These are phyloP conservation scores for Schizothecium vesticola DNA, from an alignment of 495 filamentous ascomycete species.

Conservation along the genomic window DNA sequence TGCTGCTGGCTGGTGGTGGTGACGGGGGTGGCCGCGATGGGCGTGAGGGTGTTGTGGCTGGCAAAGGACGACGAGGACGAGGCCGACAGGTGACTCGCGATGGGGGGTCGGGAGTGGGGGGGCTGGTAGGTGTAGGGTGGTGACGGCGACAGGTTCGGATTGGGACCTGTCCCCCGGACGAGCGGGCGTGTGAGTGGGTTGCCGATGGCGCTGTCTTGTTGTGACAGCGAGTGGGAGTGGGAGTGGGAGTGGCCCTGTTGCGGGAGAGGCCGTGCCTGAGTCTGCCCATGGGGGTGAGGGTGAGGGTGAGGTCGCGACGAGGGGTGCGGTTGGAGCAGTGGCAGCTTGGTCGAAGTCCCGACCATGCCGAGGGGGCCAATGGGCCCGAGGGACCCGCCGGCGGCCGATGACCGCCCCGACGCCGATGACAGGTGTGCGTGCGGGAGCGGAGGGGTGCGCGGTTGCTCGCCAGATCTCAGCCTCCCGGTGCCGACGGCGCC, in stretches of 20 bases:
- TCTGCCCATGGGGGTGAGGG: not conserved
- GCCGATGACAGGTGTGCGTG: not conserved
- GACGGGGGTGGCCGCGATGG: not conserved
- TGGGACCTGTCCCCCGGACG: not conserved
- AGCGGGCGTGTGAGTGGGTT: not conserved
- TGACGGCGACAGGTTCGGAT: slow-evolving; percentile 1
- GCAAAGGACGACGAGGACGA: slow-evolving; percentile 1
- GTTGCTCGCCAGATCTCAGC: not conserved
- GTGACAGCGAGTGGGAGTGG: not conserved
- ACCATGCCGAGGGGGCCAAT: not conserved
- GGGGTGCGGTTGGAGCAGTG: not conserved
- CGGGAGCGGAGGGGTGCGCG: not conserved
- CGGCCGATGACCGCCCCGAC: not conserved
- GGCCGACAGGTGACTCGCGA: not conserved
- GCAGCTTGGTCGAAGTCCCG: not conserved
- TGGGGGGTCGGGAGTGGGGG: not conserved
- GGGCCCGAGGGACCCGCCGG: not conserved
- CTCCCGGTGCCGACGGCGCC: not conserved
- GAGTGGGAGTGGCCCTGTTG: not conserved
- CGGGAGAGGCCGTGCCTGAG: not conserved
- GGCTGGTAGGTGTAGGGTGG: slow-evolving; percentile 7
- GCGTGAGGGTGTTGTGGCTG: slow-evolving; percentile 2
- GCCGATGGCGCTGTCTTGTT: not conserved
- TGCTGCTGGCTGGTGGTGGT: not conserved
- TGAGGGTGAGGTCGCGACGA: not conserved